Evolutionary conservation across 331 rosid genomes (phyloP).

Genomic region (Arachis monticola): DNA sequence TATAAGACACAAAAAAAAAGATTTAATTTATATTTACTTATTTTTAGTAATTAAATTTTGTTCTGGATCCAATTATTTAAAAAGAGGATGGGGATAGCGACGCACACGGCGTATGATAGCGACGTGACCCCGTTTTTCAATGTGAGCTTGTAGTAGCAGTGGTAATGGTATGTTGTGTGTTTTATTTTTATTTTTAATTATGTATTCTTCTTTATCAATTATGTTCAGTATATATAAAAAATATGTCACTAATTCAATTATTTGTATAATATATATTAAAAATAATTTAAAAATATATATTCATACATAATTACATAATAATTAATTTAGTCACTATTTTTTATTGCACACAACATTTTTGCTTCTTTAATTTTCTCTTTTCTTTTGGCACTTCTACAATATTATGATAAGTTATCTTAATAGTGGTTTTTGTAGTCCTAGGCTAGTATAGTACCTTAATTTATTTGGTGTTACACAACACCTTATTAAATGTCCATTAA

Average conservation of each 20-base stretch:
- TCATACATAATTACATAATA: too few species aligned
- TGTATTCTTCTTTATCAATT: too few species aligned
- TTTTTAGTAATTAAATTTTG: background rate
- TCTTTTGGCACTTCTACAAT: background rate
- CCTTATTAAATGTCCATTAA: background rate
- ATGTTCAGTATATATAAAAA: too few species aligned
- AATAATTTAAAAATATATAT: too few species aligned
- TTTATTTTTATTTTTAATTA: background rate
- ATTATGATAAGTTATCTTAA: background rate
- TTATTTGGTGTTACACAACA: background rate
- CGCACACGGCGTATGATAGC: slow-evolving; percentile 65
- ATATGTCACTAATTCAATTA: too few species aligned
- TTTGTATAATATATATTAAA: too few species aligned
- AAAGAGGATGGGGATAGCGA: slow-evolving; percentile 60
- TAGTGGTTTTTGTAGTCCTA: background rate
- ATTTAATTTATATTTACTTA: background rate
- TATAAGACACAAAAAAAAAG: too few species aligned
- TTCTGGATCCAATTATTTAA: slow-evolving; percentile 67
- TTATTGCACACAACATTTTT: too few species aligned
- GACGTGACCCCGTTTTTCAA: slow-evolving; percentile 49
- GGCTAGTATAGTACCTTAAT: too few species aligned
- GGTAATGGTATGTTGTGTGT: background rate
- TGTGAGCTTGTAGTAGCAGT: background rate
- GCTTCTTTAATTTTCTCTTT: background rate
- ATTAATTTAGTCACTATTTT: too few species aligned